Base-by-base conservation (phyloP, 148 eudicot species). In the Chenopodium album region DNA sequence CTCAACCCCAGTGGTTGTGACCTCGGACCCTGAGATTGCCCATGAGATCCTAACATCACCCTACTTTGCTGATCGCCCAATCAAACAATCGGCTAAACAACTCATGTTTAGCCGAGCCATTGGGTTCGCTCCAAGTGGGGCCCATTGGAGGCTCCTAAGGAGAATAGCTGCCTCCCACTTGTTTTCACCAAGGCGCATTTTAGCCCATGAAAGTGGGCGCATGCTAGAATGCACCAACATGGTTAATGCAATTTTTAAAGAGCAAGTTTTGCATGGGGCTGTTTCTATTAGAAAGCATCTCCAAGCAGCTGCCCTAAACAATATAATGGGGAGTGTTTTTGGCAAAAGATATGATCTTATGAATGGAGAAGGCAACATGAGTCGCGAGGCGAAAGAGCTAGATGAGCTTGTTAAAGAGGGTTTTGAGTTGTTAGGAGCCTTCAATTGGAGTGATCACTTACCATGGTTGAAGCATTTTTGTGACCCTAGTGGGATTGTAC, bases 81-180 rank as follows among this genome's bases (percentile, higher is more conserved):
- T 92, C 66, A 92, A 92, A 70, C 88, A 86, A 31, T 92, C 96
- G 71, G 96, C 94, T 79, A 84, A 76, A 71, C 66, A 31, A 22
- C 92, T 92, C 72, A 91, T 92, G 92, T 92, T 92, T 79, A 86
- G 82, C 81, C 87, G 96, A 56, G 96, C 96, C 85, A 91, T 92
- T 2, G 96, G 96, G 11, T 92, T 92, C 37, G 96, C 96, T 0
- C 96, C 92, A 1, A 84, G 83, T 68, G 96, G 96, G 0, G 8
- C 91, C 16, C 89, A 92, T 75, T 92, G 94, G 96, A 87, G 92
- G 6, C 89, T 86, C 12, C 80, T 92, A 11, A 84, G 96, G 65
- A 74, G 83, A 63, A 85, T 92, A 50, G 86, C 92, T 4, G 87
- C 94, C 0, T 82, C 92, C 5, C 92, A 92, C 52, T 82, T 92